Conservation (phyloP, 1,139 yeast genomes). For the Scheffersomyces lignicola region DNA sequence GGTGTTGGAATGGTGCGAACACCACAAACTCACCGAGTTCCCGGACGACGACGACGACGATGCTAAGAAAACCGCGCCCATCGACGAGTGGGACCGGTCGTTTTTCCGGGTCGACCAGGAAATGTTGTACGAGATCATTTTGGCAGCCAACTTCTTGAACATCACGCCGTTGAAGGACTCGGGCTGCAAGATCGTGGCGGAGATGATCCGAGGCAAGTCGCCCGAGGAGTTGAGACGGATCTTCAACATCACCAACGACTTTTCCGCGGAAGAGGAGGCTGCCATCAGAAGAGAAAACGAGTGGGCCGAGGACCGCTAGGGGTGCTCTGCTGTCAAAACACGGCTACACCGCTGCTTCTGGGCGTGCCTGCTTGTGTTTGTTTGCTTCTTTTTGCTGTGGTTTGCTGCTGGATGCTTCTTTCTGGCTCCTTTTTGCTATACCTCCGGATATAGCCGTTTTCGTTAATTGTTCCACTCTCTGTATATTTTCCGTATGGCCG, state of each 20-base stretch:
- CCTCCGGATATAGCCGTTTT: too few relatives aligned
- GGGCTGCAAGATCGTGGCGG: conserved; percentile 97
- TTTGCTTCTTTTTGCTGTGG: neutral
- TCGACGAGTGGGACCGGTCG: conserved; percentile 95
- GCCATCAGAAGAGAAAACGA: conserved; percentile 97
- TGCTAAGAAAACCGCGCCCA: conserved; percentile 79
- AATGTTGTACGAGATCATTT: conserved; percentile 93
- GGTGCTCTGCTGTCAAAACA: too few relatives aligned
- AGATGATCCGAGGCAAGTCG: conserved; percentile 93
- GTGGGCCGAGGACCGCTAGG: conserved; percentile 96
- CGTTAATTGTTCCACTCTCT: too few relatives aligned
- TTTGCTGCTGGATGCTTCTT: neutral
- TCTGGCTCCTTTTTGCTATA: neutral
- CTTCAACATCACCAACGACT: conserved; percentile 93
- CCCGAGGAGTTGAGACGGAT: conserved; percentile 97
- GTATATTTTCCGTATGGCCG: too few relatives aligned
- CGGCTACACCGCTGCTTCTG: neutral
- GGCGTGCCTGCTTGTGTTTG: neutral
- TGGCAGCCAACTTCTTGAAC: conserved; percentile 94
- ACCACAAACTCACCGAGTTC: conserved; percentile 83
- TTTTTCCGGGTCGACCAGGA: conserved; percentile 97
- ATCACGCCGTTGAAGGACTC: conserved; percentile 91
- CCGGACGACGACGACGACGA: conserved; percentile 77
- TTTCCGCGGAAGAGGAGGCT: conserved; percentile 97
- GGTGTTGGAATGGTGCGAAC: conserved; percentile 96